Conservation (phyloP, 768 basidiomycete genomes). For the Lactarius indigo region DNA sequence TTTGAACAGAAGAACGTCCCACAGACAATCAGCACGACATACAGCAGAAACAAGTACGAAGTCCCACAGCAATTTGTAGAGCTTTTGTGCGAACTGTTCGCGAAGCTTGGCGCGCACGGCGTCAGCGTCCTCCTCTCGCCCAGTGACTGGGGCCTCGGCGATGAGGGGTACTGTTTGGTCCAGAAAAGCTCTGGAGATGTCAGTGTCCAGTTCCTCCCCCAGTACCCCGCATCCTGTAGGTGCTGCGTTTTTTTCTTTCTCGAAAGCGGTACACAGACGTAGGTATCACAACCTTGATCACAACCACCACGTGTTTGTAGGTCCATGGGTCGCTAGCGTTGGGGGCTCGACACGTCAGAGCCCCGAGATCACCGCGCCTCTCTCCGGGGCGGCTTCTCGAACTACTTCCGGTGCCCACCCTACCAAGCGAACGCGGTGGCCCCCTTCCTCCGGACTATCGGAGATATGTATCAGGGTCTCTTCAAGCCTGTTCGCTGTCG, state of each 20-base stretch:
- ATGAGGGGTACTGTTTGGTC: neutral
- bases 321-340: neutral
- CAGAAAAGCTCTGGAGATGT: neutral
- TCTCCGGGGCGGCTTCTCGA: neutral
- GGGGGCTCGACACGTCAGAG: neutral
- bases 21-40: neutral
- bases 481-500: neutral
- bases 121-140: neutral
- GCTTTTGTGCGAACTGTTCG: neutral
- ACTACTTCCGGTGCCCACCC: no score
- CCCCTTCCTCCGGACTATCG: neutral
- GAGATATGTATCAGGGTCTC: neutral
- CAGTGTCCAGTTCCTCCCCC: neutral
- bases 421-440: neutral
- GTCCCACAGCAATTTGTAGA: neutral
- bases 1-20: neutral
- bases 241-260: neutral
- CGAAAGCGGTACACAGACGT: neutral
- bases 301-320: neutral
- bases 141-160: neutral
- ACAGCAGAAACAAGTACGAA: neutral
- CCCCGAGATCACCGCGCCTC: neutral
- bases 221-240: neutral
- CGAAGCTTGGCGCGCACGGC: neutral
- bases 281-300: neutral